Evolutionary conservation across 106 monocot species (phyloP), one percentile per base, ranked within the genome.

Genomic region (Apostasia ramifera): DNA sequence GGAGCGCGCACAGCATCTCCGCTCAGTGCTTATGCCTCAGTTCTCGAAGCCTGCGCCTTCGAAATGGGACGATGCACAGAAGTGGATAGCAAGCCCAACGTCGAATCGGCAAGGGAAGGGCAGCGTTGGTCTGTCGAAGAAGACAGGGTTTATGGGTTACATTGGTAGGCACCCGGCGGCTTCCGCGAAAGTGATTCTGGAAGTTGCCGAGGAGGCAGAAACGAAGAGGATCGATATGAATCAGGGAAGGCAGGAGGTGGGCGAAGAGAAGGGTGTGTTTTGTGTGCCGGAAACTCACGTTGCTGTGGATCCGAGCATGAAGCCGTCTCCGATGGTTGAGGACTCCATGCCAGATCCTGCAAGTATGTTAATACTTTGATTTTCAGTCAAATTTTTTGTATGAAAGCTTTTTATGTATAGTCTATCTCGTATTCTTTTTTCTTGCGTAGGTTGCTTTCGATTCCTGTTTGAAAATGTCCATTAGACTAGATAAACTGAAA

Each of bases 41-140:
- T 91, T 89, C 69, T 84, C 86, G 12, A 86, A 86, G 70, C 83
- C 91, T 3, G 73, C 88, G 4, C 94, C 90, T 15, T 94, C 94
- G 0, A 94, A 94, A 60, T 94, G 94, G 94, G 94, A 94, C 59
- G 87, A 94, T 42, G 94, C 94, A 1, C 68, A 94, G 76, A 94
- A 94, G 68, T 94, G 94, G 94, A 94, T 94, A 45, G 84, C 82
- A 4, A 94, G 94, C 79, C 94, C 90, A 5, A 94, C 78, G 0
- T 75, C 82, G 15, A 85, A 71, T 58, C 62, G 71, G 2, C 48
- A 40, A 3, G 78, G 70, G 43, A 86, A 87, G 56, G 65, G 59
- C 40, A 68, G 74, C 5, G 63, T 48, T 13, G 14, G 15, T 38
- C 73, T 74, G 52, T 45, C 59, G 0, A 86, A 76, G 77, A 97